Evolutionary conservation across 768 basidiomycete genomes (phyloP).

Genomic region (Russula sp.): DNA sequence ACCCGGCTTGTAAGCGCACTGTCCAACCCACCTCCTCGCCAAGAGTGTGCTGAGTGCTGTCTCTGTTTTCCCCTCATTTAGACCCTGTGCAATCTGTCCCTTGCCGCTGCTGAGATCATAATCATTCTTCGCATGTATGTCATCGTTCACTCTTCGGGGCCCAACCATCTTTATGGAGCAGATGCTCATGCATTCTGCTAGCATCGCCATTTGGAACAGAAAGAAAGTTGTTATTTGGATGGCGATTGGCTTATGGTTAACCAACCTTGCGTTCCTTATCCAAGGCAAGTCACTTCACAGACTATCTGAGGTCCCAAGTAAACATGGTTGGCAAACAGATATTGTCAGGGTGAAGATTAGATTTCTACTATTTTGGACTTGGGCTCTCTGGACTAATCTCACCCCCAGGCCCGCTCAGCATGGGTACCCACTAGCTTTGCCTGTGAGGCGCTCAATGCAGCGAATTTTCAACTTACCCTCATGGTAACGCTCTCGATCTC

Average conservation of each 20-base stretch:
- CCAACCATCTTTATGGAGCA: too few species aligned
- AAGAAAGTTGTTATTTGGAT: neutral
- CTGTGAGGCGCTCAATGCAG: neutral
- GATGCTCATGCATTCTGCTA: neutral
- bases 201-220: neutral
- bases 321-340: neutral
- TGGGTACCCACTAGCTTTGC: neutral
- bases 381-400: neutral
- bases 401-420: neutral
- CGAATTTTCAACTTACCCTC: neutral
- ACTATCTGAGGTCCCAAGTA: too few species aligned
- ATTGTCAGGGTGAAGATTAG: neutral
- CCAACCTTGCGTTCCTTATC: neutral
- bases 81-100: neutral
- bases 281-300: neutral
- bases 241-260: neutral
- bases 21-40: too few species aligned
- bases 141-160: too few species aligned
- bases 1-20: too few species aligned
- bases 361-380: neutral
- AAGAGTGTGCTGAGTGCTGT: neutral
- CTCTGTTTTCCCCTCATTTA: neutral
- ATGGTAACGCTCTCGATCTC: neutral
- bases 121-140: neutral
- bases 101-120: neutral